These are phyloP conservation scores for Fusarium sp. DNA, from an alignment of 2,329 filamentous ascomycete genomes.

Conservation along the genomic window DNA sequence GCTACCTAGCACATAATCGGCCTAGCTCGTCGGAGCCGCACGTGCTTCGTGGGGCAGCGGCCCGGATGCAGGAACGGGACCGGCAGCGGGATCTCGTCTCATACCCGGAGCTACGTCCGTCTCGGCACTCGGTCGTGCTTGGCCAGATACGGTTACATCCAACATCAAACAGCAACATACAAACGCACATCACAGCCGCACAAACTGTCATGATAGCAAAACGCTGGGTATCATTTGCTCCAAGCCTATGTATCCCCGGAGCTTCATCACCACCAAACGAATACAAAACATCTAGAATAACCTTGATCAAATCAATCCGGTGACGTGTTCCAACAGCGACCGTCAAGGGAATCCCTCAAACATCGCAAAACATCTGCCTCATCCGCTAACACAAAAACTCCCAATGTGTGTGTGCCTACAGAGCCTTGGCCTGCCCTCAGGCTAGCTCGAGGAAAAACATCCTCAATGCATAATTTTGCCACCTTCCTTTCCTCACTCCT, in stretches of 20 bases:
- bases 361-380: conserved; percentile 27
- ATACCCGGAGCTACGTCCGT: not conserved
- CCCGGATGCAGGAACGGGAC: conserved; percentile 39
- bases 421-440: conserved; percentile 6
- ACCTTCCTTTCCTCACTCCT: conserved; percentile 17
- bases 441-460: conserved; percentile 19
- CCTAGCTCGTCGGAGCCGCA: conserved; percentile 18
- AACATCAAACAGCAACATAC: not conserved
- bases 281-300: conserved; percentile 28
- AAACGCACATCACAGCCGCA: not conserved
- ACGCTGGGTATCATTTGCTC: conserved; percentile 46
- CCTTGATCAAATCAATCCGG: conserved; percentile 1
- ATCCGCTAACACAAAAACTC: conserved; percentile 19
- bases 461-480: conserved; percentile 18
- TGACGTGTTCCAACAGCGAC: conserved; percentile 20
- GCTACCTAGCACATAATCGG: not conserved
- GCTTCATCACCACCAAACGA: conserved; percentile 24
- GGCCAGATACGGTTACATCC: not conserved
- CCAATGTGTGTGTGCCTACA: conserved; percentile 10
- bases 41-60: conserved; percentile 36
- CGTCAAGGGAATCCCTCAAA: conserved; percentile 23
- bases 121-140: not conserved
- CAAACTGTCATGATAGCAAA: conserved; percentile 27
- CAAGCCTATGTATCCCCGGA: conserved; percentile 30
- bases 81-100: conserved; percentile 1